Evolutionary conservation across 139 green algal species (phyloP).

Genomic region (Mesostigma viride): DNA sequence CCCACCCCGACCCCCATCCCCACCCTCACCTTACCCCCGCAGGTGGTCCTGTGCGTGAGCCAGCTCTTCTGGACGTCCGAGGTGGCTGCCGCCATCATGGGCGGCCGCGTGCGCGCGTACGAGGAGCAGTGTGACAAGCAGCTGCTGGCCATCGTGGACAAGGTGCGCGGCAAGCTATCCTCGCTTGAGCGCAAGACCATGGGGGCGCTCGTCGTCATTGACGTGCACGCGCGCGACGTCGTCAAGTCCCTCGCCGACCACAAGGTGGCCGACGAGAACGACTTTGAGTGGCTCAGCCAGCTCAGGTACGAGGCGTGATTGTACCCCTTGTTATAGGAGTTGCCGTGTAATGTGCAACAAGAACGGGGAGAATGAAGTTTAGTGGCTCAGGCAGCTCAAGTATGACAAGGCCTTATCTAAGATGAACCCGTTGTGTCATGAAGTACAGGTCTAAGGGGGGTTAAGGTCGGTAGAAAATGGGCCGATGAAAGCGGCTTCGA

Average conservation of each 20-base stretch:
- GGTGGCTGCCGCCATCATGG: slow-evolving; percentile 41
- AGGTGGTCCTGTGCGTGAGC: slow-evolving; percentile 47
- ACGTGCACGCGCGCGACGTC: slow-evolving; percentile 63
- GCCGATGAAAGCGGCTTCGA: slow-evolving; percentile 51
- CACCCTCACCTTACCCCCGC: too few relatives aligned
- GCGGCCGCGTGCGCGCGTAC: slow-evolving; percentile 36
- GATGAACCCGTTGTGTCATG: too few relatives aligned
- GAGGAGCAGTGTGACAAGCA: slow-evolving; percentile 49
- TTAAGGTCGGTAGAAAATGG: too few relatives aligned
- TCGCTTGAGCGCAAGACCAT: slow-evolving; percentile 68
- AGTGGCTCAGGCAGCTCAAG: too few relatives aligned
- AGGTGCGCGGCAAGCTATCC: slow-evolving; percentile 56
- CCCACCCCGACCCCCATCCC: too few relatives aligned
- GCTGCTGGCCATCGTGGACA: slow-evolving; percentile 26
- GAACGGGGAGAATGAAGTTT: too few relatives aligned
- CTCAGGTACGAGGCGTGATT: slow-evolving; percentile 62
- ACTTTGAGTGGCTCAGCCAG: slow-evolving; percentile 70
- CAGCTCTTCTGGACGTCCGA: slow-evolving; percentile 67
- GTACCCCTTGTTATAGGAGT: too few relatives aligned
- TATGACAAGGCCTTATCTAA: too few relatives aligned
- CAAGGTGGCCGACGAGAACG: slow-evolving; percentile 35
- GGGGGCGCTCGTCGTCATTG: slow-evolving; percentile 63
- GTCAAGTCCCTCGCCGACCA: slow-evolving; percentile 40
- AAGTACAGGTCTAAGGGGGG: too few relatives aligned
- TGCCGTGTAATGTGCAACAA: too few relatives aligned